Percentiles rank a stretch among this genome's conserved stretches.
These are phyloP conservation scores for Cladorrhinum sp. DNA, from an alignment of 2,329 filamentous ascomycete species.

Conservation along the genomic window DNA sequence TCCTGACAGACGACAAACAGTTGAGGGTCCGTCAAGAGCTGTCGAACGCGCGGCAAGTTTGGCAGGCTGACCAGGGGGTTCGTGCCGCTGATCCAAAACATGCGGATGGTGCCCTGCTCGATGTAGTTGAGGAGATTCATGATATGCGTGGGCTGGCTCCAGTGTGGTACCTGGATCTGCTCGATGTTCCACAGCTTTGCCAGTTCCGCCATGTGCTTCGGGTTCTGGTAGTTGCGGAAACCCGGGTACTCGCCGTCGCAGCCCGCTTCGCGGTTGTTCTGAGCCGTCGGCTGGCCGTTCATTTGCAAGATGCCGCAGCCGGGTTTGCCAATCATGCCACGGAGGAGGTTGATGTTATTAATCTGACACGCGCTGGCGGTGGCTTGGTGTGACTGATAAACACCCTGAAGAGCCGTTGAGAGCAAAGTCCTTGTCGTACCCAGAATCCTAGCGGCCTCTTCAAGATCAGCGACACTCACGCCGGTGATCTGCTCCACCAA, in stretches of 20 bases:
- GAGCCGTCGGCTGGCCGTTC: constrained; percentile 40
- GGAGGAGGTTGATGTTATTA: constrained; percentile 40
- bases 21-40: constrained; percentile 32
- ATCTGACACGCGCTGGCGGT: constrained; percentile 39
- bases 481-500: constrained; percentile 36
- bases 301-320: constrained; percentile 38
- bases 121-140: constrained; percentile 38
- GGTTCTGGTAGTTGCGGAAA: constrained; percentile 36
- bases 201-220: constrained; percentile 36
- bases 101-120: constrained; percentile 33
- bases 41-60: constrained; percentile 31
- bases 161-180: constrained; percentile 34
- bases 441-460: constrained; percentile 34
- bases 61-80: constrained; percentile 39
- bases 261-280: constrained; percentile 39
- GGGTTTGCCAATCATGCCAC: constrained; percentile 35
- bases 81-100: constrained; percentile 39
- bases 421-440: constrained; percentile 33
- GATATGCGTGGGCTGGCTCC: constrained; percentile 38
- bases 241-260: constrained; percentile 39
- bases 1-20: constrained; percentile 37
- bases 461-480: constrained; percentile 30
- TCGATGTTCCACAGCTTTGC: constrained; percentile 38
- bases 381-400: constrained; percentile 41
- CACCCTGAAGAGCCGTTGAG: constrained; percentile 39